Base-by-base conservation (phyloP, 2,329 filamentous ascomycete species). In the Stemphylium lycopersici region DNA sequence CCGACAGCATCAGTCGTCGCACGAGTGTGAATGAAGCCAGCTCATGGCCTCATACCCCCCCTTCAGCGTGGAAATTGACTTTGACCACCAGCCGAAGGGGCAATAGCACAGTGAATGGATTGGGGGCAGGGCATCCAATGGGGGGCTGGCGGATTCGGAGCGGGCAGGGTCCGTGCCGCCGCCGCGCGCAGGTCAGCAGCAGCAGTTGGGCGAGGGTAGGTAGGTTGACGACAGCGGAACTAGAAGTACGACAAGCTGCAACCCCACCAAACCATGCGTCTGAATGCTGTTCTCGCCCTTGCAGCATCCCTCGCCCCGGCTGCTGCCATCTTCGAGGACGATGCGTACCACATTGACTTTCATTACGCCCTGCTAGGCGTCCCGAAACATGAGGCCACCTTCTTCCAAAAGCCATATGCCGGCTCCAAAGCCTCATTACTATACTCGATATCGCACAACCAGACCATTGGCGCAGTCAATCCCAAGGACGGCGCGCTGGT, bases 321-420 rank as follows among this genome's bases (percentile, higher is more conserved):
- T 46, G 73, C 77, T 69, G 90, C 92, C 62, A 86, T 98, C 56
- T 96, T 92, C 79, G 83, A 85, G 65, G 95, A 99, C 72, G 93
- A 99, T 76, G 92, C 96, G 64, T 93, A 88, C 79, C 84, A 91
- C 67, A 85, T 96, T 74, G 95, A 99, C 78, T 98, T 92, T 79
- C 93, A 98, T 78, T 87, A 96, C 79, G 86, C 90, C 62, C 87
- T 98, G 43, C 81, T 99, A 69, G 95, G 95, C 69, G 79, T 90
- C 33, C 92, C 95, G 49, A 89, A 89, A 73, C 81, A 85, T 73
- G 86, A 90, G 59, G 90, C 91, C 57, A 97, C 93, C 65, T 96
- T 98, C 83, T 98, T 98, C 85, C 91, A 97, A 78, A 89, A 88
- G 65, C 93, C 95, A 34, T 84, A 89, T 68, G 83, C 85, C 59